Evolutionary conservation across 257 asterid genomes (phyloP).

Genomic region (Penstemon barbatus): DNA sequence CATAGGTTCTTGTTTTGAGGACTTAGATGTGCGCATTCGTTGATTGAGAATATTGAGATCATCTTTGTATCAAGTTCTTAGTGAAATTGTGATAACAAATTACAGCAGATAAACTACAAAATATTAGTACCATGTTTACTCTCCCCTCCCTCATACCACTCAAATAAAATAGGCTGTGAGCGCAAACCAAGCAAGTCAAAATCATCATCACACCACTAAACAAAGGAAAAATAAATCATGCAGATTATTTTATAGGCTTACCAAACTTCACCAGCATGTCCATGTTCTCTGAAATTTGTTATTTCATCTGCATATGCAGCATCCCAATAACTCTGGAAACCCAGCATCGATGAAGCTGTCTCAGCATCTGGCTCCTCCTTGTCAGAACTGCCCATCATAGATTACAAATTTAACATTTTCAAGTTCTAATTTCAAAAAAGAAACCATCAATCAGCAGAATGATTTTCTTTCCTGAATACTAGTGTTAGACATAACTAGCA

Average conservation of each 20-base stretch:
- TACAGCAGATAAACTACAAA: not conserved
- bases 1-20: no score
- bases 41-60: no score
- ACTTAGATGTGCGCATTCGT: no score
- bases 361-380: constrained; percentile 49
- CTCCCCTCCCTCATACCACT: not conserved
- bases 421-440: constrained; percentile 5
- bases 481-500: not conserved
- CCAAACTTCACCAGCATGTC: constrained; percentile 98
- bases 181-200: not conserved
- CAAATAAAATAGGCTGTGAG: not conserved
- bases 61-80: no score
- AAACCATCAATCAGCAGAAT: not conserved
- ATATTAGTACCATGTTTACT: not conserved
- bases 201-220: not conserved
- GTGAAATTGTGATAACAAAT: no score
- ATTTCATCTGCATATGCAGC: constrained; percentile 88
- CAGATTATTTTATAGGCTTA: constrained; percentile 34
- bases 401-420: constrained; percentile 18
- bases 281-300: constrained; percentile 85
- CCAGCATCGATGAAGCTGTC: constrained; percentile 75
- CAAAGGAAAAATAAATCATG: not conserved
- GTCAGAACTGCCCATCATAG: constrained; percentile 20
- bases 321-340: constrained; percentile 98
- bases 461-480: not conserved